phyloP scores from a whole-genome alignment of 805 yeast genomes.

The Wickerhamiella domercqiae region DNA sequence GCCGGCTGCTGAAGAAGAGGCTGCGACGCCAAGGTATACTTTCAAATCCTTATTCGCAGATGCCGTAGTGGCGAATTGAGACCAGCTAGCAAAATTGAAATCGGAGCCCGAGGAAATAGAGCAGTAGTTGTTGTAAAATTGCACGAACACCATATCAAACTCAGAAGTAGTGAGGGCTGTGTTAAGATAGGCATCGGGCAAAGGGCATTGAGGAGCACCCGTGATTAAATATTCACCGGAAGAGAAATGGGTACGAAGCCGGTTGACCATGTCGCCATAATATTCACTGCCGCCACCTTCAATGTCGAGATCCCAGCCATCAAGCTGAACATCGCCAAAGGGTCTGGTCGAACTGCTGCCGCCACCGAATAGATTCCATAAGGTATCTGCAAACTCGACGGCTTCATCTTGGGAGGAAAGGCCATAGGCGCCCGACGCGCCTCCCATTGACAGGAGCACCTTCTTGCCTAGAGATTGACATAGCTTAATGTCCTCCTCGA shows the following conservation, averaged over 20 bases:
- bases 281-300: constrained; percentile 37
- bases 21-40: constrained; percentile 52
- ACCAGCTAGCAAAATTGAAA: constrained; percentile 37
- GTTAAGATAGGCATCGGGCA: constrained; percentile 38
- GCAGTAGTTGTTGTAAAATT: constrained; percentile 49
- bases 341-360: constrained; percentile 26
- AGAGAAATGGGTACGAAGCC: constrained; percentile 17
- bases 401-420: constrained; percentile 34
- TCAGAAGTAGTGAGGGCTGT: constrained; percentile 29
- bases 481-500: constrained; percentile 44
- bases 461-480: constrained; percentile 65
- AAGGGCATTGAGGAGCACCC: constrained; percentile 57
- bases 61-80: constrained; percentile 28
- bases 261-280: constrained; percentile 32
- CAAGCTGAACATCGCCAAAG: constrained; percentile 42
- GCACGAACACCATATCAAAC: constrained; percentile 47
- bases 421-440: constrained; percentile 39
- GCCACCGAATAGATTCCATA: constrained; percentile 37
- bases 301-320: constrained; percentile 56
- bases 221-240: constrained; percentile 34
- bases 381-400: constrained; percentile 27
- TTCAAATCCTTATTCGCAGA: constrained; percentile 39
- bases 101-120: constrained; percentile 15
- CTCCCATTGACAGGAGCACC: constrained; percentile 51
- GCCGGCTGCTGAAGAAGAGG: constrained; percentile 35